Conservation (phyloP, 169 alveolate species). For the Plasmodium vivax region DNA sequence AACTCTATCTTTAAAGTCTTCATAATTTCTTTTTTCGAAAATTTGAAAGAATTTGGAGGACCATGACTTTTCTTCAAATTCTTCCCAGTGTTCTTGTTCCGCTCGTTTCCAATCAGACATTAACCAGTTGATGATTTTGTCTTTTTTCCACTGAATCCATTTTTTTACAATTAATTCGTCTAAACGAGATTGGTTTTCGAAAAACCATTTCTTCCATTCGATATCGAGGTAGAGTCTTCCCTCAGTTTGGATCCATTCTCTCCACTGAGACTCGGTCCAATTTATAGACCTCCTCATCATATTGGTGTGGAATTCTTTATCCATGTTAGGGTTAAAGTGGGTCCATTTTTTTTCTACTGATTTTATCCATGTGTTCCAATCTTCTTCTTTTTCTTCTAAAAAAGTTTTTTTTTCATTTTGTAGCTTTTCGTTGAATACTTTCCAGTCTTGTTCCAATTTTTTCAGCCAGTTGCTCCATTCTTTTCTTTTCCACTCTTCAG, state of each 20-base stretch:
- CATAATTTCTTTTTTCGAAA: neutral
- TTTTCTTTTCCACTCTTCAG: conserved; percentile 1
- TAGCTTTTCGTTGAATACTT: neutral
- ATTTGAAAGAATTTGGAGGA: neutral
- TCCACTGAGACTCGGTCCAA: conserved; percentile 9
- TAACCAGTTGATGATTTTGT: conserved; percentile 5
- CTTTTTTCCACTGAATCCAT: conserved; percentile 22
- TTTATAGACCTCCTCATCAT: neutral
- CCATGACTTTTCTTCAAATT: neutral
- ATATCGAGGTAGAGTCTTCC: conserved; percentile 1
- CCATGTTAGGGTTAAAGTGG: conserved; percentile 8
- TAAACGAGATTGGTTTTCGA: neutral
- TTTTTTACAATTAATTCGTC: neutral
- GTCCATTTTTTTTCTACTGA: conserved; percentile 9
- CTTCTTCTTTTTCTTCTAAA: conserved; percentile 9
- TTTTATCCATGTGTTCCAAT: neutral
- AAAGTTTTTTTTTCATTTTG: neutral
- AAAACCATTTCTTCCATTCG: conserved; percentile 22
- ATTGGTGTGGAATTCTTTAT: neutral
- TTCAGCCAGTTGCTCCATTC: conserved; percentile 11
- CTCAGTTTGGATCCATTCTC: neutral
- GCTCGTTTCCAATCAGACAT: conserved; percentile 16
- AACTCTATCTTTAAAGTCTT: conserved; percentile 7
- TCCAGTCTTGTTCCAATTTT: neutral
- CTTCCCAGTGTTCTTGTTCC: conserved; percentile 2